Conservation (phyloP, 1,284 basidiomycete genomes). For the Rhodotorula sp. region DNA sequence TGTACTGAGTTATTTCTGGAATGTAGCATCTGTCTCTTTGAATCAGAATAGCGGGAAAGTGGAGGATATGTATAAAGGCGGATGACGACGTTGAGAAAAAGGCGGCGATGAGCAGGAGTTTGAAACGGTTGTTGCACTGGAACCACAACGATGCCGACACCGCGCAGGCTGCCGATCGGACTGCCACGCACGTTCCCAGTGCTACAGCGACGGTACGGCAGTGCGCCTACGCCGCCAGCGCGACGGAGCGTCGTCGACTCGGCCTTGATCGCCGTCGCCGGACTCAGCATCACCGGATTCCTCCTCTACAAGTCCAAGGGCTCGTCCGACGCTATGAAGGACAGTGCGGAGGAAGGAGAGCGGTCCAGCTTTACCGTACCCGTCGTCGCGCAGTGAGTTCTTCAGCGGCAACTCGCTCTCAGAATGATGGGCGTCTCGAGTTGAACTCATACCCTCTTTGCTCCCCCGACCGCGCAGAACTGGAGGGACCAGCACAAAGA, state of each 20-base stretch:
- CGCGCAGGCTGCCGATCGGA: conserved; percentile 1
- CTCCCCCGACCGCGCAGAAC: conserved; percentile 16
- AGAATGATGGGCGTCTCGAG: no score
- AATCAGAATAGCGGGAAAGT: no score
- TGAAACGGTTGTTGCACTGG: not conserved
- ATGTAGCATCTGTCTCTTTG: no score
- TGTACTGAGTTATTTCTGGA: no score
- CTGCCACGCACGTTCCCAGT: not conserved
- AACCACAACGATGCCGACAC: conserved; percentile 2
- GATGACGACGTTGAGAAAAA: no score
- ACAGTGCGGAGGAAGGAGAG: conserved; percentile 1
- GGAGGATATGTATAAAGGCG: no score
- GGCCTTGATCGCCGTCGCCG: conserved; percentile 21
- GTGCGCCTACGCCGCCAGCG: conserved; percentile 2
- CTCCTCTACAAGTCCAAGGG: conserved; percentile 20
- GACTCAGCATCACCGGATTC: conserved; percentile 23
- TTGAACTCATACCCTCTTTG: no score
- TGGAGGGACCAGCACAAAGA: conserved; percentile 35
- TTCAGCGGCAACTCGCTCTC: not conserved
- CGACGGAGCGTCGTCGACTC: conserved; percentile 26
- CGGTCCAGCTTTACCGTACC: conserved; percentile 33
- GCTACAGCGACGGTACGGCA: not conserved
- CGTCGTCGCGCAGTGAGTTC: conserved; percentile 35
- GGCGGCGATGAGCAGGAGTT: no score
- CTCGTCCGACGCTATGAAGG: not conserved